Conservation (phyloP, 2,329 filamentous ascomycete species). For the Emergomyces africanus region DNA sequence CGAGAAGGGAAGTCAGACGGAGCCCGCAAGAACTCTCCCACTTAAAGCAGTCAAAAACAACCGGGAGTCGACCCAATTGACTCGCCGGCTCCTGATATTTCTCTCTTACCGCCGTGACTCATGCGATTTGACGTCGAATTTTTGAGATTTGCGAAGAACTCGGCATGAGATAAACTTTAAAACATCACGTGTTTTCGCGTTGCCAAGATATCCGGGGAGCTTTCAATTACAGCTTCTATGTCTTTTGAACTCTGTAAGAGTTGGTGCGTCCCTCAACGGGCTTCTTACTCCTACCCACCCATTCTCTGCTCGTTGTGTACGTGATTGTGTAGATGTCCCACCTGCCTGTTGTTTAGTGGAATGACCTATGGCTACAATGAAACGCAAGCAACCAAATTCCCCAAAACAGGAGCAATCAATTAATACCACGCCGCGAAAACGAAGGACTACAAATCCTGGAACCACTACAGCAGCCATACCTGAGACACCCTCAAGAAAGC, state of each 20-base stretch:
- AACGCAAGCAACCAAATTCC: conserved; percentile 30
- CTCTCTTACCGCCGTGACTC: neutral
- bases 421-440: conserved; percentile 29
- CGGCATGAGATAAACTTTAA: neutral
- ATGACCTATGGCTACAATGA: conserved; percentile 18
- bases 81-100: neutral
- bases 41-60: neutral
- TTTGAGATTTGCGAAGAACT: neutral
- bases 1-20: neutral
- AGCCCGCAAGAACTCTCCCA: neutral
- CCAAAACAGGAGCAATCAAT: conserved; percentile 19
- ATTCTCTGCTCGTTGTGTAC: neutral
- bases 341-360: neutral
- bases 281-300: neutral
- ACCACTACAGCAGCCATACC: conserved; percentile 2
- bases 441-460: conserved; percentile 16
- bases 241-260: too few species aligned
- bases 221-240: too few species aligned
- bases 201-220: too few species aligned
- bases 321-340: neutral
- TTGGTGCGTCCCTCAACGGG: too few species aligned
- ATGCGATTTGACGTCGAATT: neutral
- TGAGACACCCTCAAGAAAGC: conserved; percentile 15
- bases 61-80: neutral
- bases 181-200: conserved; percentile 5